These are phyloP conservation scores for Gigaspora rosea DNA, from an alignment of 192 early-diverging fungal genomes.

Conservation along the genomic window DNA sequence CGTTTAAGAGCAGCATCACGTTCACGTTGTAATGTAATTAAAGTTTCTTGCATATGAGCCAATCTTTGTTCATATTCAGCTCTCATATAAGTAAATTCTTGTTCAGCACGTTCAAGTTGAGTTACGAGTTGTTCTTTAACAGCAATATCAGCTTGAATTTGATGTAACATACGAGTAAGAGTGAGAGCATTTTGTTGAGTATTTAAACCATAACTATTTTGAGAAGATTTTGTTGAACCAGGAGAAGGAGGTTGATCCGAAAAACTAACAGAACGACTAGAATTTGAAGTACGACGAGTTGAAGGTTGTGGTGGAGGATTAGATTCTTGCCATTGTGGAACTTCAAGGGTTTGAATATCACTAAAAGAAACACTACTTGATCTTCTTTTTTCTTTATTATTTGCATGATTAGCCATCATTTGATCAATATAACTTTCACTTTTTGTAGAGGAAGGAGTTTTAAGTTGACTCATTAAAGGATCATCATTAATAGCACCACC, in stretches of 20 bases:
- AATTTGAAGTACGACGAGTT: constrained; percentile 25
- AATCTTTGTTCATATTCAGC: constrained; percentile 74
- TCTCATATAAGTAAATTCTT: constrained; percentile 60
- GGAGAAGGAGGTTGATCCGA: constrained; percentile 19
- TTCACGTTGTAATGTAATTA: constrained; percentile 58
- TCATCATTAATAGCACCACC: constrained; percentile 33
- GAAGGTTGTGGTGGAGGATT: constrained; percentile 8
- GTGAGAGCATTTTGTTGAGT: constrained; percentile 33
- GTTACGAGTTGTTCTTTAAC: constrained; percentile 63
- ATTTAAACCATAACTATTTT: constrained; percentile 26
- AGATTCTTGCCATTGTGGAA: constrained; percentile 28
- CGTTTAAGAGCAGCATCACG: constrained; percentile 65
- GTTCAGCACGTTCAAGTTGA: constrained; percentile 57
- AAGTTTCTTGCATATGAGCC: constrained; percentile 54
- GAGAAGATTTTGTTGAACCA: constrained; percentile 15
- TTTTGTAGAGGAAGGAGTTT: constrained; percentile 26
- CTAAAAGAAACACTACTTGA: constrained; percentile 27
- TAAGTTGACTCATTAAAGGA: constrained; percentile 28
- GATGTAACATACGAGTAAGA: constrained; percentile 49
- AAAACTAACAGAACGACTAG: constrained; percentile 27
- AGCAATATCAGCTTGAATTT: constrained; percentile 61
- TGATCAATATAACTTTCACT: constrained; percentile 35
- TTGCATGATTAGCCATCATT: constrained; percentile 6
- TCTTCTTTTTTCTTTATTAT: constrained; percentile 21
- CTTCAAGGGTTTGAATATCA: constrained; percentile 31